phyloP scores from a whole-genome alignment of 768 basidiomycete species.

The Auricularia auricula-judae region DNA sequence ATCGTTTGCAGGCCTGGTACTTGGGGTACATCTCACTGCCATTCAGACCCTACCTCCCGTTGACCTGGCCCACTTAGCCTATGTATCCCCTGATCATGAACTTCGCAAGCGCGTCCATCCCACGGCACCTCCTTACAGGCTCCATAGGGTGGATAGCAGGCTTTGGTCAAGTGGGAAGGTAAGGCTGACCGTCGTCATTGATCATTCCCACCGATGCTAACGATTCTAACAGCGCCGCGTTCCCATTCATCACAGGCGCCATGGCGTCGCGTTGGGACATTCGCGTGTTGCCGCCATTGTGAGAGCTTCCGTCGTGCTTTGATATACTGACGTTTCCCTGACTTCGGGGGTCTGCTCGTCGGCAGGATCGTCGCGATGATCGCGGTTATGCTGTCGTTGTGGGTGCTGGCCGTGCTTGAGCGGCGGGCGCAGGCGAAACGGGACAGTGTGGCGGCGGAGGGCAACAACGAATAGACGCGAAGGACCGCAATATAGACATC shows the following conservation, averaged over 20 bases:
- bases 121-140: conserved; percentile 54
- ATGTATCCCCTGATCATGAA: conserved; percentile 56
- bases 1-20: conserved; percentile 40
- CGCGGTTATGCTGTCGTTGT: conserved; percentile 43
- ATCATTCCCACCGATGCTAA: too few relatives aligned
- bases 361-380: conserved; percentile 50
- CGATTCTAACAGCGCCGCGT: conserved; percentile 42
- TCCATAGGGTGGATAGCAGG: conserved; percentile 31
- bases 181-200: conserved; percentile 37
- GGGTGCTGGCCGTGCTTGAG: conserved; percentile 27
- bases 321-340: too few relatives aligned
- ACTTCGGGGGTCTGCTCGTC: too few relatives aligned
- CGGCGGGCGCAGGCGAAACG: not conserved
- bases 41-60: conserved; percentile 25
- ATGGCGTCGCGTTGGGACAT: conserved; percentile 55
- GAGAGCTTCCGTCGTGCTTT: conserved; percentile 12
- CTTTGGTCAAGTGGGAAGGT: conserved; percentile 4
- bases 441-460: too few relatives aligned
- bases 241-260: conserved; percentile 54
- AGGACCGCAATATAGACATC: too few relatives aligned
- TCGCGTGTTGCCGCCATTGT: conserved; percentile 51
- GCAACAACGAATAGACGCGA: too few relatives aligned
- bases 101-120: conserved; percentile 54
- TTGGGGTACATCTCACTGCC: conserved; percentile 36
- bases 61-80: conserved; percentile 12